Percentiles rank a stretch among this genome's conserved stretches.
These are phyloP conservation scores for Penicillium brevicompactum DNA, from an alignment of 2,329 filamentous ascomycete species.

Conservation along the genomic window DNA sequence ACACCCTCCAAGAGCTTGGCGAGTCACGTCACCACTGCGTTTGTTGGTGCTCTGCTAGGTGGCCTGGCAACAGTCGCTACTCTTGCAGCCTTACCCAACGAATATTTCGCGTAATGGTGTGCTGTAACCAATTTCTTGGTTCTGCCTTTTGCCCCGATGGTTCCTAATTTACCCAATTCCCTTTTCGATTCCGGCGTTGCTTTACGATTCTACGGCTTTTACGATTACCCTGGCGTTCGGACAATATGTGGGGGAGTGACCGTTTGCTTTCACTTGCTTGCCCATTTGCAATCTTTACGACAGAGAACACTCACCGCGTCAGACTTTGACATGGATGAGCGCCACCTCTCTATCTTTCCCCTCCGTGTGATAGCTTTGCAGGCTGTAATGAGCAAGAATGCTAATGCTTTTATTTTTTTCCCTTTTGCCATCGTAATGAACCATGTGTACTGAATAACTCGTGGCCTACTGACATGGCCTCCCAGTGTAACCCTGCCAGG, in stretches of 20 bases:
- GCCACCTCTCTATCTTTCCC: slow-evolving; percentile 1
- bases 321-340: background rate
- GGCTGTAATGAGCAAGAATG: slow-evolving; percentile 20
- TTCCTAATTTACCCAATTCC: slow-evolving; percentile 1
- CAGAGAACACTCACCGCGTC: background rate
- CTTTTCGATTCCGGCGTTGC: background rate
- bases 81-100: slow-evolving; percentile 45
- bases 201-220: slow-evolving; percentile 4
- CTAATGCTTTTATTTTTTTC: slow-evolving; percentile 4
- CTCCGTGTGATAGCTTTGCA: slow-evolving; percentile 11
- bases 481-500: slow-evolving; percentile 14
- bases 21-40: slow-evolving; percentile 43
- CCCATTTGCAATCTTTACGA: background rate
- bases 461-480: background rate
- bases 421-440: background rate
- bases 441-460: background rate
- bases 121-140: background rate
- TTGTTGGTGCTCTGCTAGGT: slow-evolving; percentile 44
- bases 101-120: slow-evolving; percentile 42
- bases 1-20: slow-evolving; percentile 25
- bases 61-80: slow-evolving; percentile 44
- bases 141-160: background rate
- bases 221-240: slow-evolving; percentile 6
- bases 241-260: background rate
- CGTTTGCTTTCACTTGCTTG: background rate